Percentiles rank a stretch among this genome's conserved stretches.
phyloP scores from a whole-genome alignment of 2,329 filamentous ascomycete genomes.

The Paecilomyces sp. region DNA sequence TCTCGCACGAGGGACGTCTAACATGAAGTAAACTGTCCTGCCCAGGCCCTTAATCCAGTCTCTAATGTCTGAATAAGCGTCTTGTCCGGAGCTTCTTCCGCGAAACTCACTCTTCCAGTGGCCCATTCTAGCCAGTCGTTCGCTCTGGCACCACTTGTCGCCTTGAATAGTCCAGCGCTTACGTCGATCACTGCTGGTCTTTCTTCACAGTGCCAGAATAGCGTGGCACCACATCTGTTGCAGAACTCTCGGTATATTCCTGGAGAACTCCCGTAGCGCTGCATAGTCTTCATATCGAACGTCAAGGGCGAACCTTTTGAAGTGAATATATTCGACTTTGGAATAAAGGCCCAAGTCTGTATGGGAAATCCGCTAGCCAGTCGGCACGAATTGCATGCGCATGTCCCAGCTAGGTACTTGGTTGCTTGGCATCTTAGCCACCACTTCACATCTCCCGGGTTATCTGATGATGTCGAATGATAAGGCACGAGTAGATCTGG shows the following conservation, averaged over 20 bases:
- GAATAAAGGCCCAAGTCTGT: conserved; percentile 60
- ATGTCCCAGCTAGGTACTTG: conserved; percentile 54
- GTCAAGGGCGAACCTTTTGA: conserved; percentile 24
- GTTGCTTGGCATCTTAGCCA: conserved; percentile 45
- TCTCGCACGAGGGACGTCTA: not conserved
- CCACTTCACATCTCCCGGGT: conserved; percentile 50
- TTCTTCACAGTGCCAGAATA: conserved; percentile 54
- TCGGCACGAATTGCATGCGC: conserved; percentile 57
- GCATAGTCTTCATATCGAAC: conserved; percentile 39
- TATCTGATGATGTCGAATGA: conserved; percentile 31
- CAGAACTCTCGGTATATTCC: conserved; percentile 57
- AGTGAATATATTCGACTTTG: conserved; percentile 50
- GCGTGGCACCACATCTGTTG: conserved; percentile 53
- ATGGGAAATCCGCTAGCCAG: conserved; percentile 56
- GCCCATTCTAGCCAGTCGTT: conserved; percentile 59
- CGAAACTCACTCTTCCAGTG: conserved; percentile 51
- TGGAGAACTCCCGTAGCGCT: conserved; percentile 47
- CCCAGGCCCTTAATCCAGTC: conserved; percentile 12
- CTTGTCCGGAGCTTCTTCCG: conserved; percentile 43
- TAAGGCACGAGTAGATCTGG: conserved; percentile 49
- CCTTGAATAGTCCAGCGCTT: conserved; percentile 52
- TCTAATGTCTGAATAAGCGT: conserved; percentile 21
- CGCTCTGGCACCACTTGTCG: conserved; percentile 46
- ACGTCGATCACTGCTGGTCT: conserved; percentile 56
- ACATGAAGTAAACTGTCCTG: not conserved